Conservation (phyloP, 306 rosid genomes). For the Arachis hypogaea region DNA sequence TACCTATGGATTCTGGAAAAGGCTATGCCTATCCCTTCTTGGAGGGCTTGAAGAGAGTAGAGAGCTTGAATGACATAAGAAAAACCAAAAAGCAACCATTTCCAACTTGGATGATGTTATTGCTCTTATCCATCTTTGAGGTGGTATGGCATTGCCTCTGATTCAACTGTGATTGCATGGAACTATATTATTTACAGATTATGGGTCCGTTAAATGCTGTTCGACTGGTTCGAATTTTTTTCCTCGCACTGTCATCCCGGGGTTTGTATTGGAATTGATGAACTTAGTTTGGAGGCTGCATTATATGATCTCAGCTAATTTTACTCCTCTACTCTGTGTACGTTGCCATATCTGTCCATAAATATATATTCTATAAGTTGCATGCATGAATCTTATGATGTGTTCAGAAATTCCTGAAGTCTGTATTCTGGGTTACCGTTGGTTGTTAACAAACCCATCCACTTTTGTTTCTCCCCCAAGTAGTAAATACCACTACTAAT, state of each 20-base stretch:
- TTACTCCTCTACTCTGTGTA: constrained; percentile 44
- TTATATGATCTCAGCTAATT: constrained; percentile 44
- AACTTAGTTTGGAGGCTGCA: constrained; percentile 43
- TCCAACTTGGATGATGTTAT: constrained; percentile 90
- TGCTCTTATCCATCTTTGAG: constrained; percentile 85
- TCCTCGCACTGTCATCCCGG: constrained; percentile 43
- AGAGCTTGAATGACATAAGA: constrained; percentile 45
- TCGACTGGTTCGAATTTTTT: constrained; percentile 6
- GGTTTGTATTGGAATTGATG: constrained; percentile 56
- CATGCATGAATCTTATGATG: constrained; percentile 39
- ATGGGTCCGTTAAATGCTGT: too few species aligned
- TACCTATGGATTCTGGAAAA: too few species aligned
- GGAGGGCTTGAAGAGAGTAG: constrained; percentile 30
- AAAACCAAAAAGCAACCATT: constrained; percentile 59
- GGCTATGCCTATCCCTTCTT: too few species aligned
- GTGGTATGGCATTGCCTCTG: constrained; percentile 94
- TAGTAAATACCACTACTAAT: too few species aligned
- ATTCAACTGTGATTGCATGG: constrained; percentile 71
- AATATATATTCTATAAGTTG: constrained; percentile 38
- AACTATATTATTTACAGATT: not conserved
- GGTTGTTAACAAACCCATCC: not conserved
- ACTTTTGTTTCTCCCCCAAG: not conserved
- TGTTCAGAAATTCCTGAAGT: constrained; percentile 33
- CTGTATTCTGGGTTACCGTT: constrained; percentile 34
- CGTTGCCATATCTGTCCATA: constrained; percentile 45